Base-by-base conservation (phyloP, 148 eudicot genomes). In the Diospyros lotus region DNA sequence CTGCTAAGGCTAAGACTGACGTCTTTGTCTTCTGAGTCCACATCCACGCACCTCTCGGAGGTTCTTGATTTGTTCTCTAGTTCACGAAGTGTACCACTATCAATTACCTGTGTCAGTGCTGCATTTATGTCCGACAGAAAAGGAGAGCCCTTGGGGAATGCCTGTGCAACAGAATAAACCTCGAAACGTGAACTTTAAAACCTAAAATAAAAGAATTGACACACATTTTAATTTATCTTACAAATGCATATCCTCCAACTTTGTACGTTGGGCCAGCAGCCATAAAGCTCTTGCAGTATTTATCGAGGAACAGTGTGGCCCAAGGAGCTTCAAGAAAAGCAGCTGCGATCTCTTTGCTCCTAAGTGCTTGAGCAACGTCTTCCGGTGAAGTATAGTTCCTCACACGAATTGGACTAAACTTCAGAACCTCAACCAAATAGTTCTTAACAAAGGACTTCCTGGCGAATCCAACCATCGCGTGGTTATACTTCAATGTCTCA, bases 271-370 rank as follows among this genome's bases (percentile, higher is more conserved):
- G 74, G 13, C 83, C 83, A 2, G 80, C 70, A 42, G 50, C 64
- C 4, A n/a, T 69, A 11, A 81, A 81, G 71, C 83, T 81, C 65
- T 69, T 81, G 80, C 83, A 81, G 56, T 81, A 81, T 12, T 63
- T 73, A 60, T 77, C 77, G 1, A 81, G 70, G 62, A 81, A 76
- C 2, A 81, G 66, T 69, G 77, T 81, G 9, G 80, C 77, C 11
- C 9, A 45, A 55, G 77, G 77, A 46, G 41, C 69, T 68, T 68
- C 80, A 14, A 81, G 77, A 68, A 81, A 81, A 39, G 51, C 74
- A 9, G 80, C 83, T 45, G 77, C 74, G 14, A 77, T 69, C 63
- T 73, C 73, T 15, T 77, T 75, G 58, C 8, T 73, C 15, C 53
- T 68, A 28, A 81, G 75, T 60, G 73, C 80, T n/a, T 54, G 51